A percentile compares a stretch with the other conserved stretches of the same genome.
Conservation (phyloP, 805 yeast genomes). For the Aciculoconidium aculeatum region DNA sequence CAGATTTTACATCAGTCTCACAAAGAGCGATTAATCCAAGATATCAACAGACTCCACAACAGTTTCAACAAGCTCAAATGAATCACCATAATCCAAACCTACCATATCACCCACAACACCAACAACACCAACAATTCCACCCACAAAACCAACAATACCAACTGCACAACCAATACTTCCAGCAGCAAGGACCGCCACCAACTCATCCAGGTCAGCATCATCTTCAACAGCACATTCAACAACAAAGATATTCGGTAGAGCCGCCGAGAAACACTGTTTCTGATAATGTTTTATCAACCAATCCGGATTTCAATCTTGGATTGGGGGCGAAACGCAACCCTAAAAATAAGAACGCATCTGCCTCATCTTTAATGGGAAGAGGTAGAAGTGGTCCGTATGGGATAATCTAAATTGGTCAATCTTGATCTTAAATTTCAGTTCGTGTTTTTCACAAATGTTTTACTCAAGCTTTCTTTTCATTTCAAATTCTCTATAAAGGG, state of each 20-base stretch:
- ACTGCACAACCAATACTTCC: conserved; percentile 7
- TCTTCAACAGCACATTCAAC: conserved; percentile 6
- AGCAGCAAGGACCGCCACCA: conserved; percentile 10
- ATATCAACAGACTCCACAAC: conserved; percentile 23
- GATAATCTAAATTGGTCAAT: conserved; percentile 8
- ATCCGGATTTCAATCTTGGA: conserved; percentile 37
- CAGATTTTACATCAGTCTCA: conserved; percentile 74
- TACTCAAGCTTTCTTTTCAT: too few relatives aligned
- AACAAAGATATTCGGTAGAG: conserved; percentile 2
- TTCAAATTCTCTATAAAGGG: too few relatives aligned
- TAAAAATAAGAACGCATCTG: conserved; percentile 6
- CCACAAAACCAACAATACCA: conserved; percentile 5
- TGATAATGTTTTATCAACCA: conserved; percentile 31
- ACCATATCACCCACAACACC: conserved; percentile 2
- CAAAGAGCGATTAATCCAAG: conserved; percentile 68
- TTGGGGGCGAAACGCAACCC: conserved; percentile 6
- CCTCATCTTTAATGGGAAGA: conserved; percentile 13
- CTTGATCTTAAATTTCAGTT: too few relatives aligned
- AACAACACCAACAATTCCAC: conserved; percentile 5
- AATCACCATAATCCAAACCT: neutral
- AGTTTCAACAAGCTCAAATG: conserved; percentile 7
- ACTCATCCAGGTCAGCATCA: conserved; percentile 15
- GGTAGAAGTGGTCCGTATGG: conserved; percentile 21
- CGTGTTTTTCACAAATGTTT: too few relatives aligned
- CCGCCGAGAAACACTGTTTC: conserved; percentile 24